Conservation (phyloP, 2,329 filamentous ascomycete genomes). For the Fusarium sterilihyphosum region DNA sequence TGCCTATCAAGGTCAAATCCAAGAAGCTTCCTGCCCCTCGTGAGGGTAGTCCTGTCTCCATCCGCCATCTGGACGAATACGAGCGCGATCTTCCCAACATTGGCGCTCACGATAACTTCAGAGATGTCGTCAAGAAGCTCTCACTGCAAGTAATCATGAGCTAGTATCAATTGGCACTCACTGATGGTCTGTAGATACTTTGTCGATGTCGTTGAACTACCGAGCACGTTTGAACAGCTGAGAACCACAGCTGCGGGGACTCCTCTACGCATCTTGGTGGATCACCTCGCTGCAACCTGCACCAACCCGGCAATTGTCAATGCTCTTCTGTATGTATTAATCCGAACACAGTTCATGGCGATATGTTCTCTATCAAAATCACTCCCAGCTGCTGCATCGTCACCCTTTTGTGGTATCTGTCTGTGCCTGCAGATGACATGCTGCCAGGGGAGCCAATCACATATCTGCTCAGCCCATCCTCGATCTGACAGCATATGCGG, state of each 20-base stretch:
- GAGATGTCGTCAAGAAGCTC: constrained; percentile 73
- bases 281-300: constrained; percentile 70
- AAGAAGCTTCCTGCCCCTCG: constrained; percentile 47
- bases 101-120: constrained; percentile 66
- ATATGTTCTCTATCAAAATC: not conserved
- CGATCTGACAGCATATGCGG: constrained; percentile 5
- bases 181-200: constrained; percentile 62
- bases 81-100: constrained; percentile 65
- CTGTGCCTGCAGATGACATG: constrained; percentile 21
- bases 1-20: constrained; percentile 52
- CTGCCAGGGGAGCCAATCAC: constrained; percentile 27
- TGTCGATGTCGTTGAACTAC: constrained; percentile 68
- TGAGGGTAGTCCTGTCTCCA: constrained; percentile 50
- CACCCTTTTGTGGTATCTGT: not conserved
- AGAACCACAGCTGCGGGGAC: constrained; percentile 72
- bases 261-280: constrained; percentile 67
- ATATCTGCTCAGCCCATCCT: constrained; percentile 1
- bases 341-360: not conserved
- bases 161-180: not conserved
- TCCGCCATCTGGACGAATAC: constrained; percentile 43
- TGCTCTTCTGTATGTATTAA: constrained; percentile 71
- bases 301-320: constrained; percentile 77
- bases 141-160: constrained; percentile 59
- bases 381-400: not conserved
- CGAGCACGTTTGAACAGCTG: constrained; percentile 78